Evolutionary conservation across 306 rosid species (phyloP).

Genomic region (Calophaca sinica): DNA sequence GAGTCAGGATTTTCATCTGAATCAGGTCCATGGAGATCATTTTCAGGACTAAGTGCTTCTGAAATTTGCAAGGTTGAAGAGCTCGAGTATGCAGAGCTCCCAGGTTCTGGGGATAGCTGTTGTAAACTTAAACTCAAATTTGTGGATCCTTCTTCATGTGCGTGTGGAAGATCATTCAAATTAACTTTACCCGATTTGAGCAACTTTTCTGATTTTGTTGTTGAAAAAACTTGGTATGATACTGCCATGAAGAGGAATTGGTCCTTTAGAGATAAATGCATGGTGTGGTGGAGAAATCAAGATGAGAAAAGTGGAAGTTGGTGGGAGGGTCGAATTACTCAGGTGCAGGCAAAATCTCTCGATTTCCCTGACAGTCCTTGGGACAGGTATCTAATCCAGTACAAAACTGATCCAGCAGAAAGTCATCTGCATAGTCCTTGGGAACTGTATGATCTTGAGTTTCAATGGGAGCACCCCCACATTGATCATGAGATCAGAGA

Average conservation of each 20-base stretch:
- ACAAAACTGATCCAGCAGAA: conserved; percentile 57
- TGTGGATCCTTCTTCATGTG: conserved; percentile 64
- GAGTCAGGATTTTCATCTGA: conserved; percentile 42
- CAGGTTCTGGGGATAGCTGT: conserved; percentile 92
- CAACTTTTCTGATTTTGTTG: conserved; percentile 78
- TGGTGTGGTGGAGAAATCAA: conserved; percentile 82
- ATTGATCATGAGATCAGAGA: conserved; percentile 69
- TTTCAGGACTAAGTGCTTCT: conserved; percentile 55
- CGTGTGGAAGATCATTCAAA: conserved; percentile 53
- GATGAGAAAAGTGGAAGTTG: conserved; percentile 66
- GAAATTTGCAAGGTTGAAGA: conserved; percentile 81
- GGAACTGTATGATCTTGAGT: conserved; percentile 72
- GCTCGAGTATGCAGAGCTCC: conserved; percentile 63
- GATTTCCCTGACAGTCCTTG: conserved; percentile 92
- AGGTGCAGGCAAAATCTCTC: conserved; percentile 57
- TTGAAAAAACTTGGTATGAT: conserved; percentile 83
- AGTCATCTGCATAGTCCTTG: conserved; percentile 80
- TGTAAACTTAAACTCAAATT: conserved; percentile 71
- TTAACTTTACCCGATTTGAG: conserved; percentile 76
- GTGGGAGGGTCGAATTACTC: conserved; percentile 73
- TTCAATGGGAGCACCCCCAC: conserved; percentile 63
- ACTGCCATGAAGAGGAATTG: conserved; percentile 72
- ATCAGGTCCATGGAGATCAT: conserved; percentile 62
- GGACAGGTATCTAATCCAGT: conserved; percentile 68
- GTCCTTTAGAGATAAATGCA: conserved; percentile 73